phyloP scores from a whole-genome alignment of 2,329 filamentous ascomycete genomes.

The Ceratocystis cubensis region DNA sequence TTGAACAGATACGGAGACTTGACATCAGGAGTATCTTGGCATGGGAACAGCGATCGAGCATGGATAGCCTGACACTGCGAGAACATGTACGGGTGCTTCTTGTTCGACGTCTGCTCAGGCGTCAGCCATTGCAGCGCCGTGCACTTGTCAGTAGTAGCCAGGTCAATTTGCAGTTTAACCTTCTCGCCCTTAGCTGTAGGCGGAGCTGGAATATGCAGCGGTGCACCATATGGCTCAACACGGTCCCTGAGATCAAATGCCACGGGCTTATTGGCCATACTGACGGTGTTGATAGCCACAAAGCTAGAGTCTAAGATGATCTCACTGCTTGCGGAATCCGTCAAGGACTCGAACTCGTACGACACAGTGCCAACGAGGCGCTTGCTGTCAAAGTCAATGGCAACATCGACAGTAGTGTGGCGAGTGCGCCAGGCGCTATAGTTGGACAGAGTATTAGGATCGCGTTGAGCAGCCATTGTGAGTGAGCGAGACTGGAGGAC shows the following conservation, averaged over 20 bases:
- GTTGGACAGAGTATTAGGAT: constrained; percentile 85
- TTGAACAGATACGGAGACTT: constrained; percentile 92
- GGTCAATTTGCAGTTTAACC: constrained; percentile 48
- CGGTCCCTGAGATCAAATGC: constrained; percentile 60
- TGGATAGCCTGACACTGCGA: constrained; percentile 97
- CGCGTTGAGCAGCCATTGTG: constrained; percentile 35
- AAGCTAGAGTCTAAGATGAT: constrained; percentile 83
- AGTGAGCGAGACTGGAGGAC: constrained; percentile 8
- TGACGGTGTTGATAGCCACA: constrained; percentile 60
- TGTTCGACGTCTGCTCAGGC: constrained; percentile 85
- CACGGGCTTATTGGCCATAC: constrained; percentile 49
- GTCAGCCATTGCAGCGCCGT: constrained; percentile 94
- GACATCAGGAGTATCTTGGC: constrained; percentile 93
- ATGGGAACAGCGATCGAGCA: constrained; percentile 84
- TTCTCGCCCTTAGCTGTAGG: constrained; percentile 39
- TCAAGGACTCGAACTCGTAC: constrained; percentile 64
- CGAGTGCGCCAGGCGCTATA: constrained; percentile 77
- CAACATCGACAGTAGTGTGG: constrained; percentile 70
- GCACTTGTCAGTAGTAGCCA: constrained; percentile 76
- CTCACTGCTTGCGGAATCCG: constrained; percentile 57
- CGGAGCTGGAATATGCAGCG: constrained; percentile 52
- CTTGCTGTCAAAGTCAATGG: constrained; percentile 72
- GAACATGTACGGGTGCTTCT: constrained; percentile 95
- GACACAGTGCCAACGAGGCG: constrained; percentile 63
- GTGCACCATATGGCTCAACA: constrained; percentile 60